phyloP scores from a whole-genome alignment of 768 basidiomycete genomes.

The Cystofilobasidium bisporidii region DNA sequence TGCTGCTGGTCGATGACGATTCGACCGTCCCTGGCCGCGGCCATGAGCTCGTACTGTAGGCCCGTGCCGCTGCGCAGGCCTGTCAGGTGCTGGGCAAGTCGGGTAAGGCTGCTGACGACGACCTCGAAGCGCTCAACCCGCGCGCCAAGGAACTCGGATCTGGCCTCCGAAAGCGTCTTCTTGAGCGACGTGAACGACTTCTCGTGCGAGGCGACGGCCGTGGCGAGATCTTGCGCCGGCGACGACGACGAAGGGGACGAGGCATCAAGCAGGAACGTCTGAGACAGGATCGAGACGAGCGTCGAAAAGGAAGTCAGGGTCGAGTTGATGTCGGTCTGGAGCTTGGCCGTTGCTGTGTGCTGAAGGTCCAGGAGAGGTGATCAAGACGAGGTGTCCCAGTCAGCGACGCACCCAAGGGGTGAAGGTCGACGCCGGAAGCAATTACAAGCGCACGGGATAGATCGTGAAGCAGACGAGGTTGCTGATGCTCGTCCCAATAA shows the following conservation, averaged over 20 bases:
- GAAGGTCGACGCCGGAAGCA: not conserved
- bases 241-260: conserved; percentile 46
- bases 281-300: conserved; percentile 67
- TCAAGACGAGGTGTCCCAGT: too few species aligned
- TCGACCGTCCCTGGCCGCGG: conserved; percentile 43
- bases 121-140: conserved; percentile 64
- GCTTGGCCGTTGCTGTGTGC: conserved; percentile 67
- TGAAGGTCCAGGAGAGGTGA: not conserved
- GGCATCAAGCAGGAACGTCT: conserved; percentile 62
- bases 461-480: conserved; percentile 74
- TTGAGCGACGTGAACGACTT: conserved; percentile 81
- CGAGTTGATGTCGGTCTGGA: conserved; percentile 74
- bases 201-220: conserved; percentile 75
- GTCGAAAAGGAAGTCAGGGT: conserved; percentile 83
- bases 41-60: conserved; percentile 71
- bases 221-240: conserved; percentile 56
- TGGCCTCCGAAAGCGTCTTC: conserved; percentile 74
- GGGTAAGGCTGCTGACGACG: conserved; percentile 72
- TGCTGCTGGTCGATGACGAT: conserved; percentile 19
- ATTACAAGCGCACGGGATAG: conserved; percentile 49
- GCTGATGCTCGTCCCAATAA: conserved; percentile 64
- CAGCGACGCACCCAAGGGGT: too few species aligned
- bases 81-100: conserved; percentile 87
- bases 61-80: conserved; percentile 75
- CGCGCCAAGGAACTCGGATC: conserved; percentile 54